A percentile compares a stretch with the other conserved stretches of the same genome.
These are phyloP conservation scores for Colletotrichum liriopes DNA, from an alignment of 2,329 filamentous ascomycete genomes.

Conservation along the genomic window DNA sequence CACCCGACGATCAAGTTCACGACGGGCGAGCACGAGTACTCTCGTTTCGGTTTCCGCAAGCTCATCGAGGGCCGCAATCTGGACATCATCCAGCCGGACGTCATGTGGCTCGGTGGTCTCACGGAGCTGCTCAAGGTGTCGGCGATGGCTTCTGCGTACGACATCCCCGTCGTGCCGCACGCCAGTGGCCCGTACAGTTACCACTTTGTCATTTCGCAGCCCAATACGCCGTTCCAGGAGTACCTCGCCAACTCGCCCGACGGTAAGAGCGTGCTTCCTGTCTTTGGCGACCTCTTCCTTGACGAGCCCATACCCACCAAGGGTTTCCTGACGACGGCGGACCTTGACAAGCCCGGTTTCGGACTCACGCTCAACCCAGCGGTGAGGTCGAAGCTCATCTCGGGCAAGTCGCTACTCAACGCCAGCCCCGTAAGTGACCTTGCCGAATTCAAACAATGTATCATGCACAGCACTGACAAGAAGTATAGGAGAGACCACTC, in stretches of 20 bases:
- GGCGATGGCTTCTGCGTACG: constrained; percentile 91
- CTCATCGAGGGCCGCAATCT: constrained; percentile 92
- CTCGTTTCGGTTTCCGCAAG: constrained; percentile 94
- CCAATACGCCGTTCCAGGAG: constrained; percentile 95
- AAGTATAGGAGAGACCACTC: constrained; percentile 28
- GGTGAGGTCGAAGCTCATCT: constrained; percentile 79
- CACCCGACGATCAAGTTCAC: constrained; percentile 95
- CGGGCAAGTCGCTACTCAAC: constrained; percentile 80
- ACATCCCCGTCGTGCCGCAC: constrained; percentile 95
- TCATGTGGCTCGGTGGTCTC: constrained; percentile 97
- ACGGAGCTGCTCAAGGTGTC: constrained; percentile 93
- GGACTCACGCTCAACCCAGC: constrained; percentile 89
- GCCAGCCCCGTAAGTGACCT: constrained; percentile 60
- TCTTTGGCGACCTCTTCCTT: constrained; percentile 91
- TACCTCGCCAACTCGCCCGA: constrained; percentile 95
- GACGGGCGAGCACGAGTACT: constrained; percentile 96
- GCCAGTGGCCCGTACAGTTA: constrained; percentile 95
- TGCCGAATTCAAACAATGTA: not conserved
- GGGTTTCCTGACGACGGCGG: constrained; percentile 84
- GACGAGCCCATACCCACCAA: constrained; percentile 92
- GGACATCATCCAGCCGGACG: constrained; percentile 95
- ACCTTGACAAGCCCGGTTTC: constrained; percentile 92
- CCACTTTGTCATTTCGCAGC: constrained; percentile 94
- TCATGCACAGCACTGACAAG: not conserved
- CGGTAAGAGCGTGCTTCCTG: constrained; percentile 89